A percentile compares a stretch with the other conserved stretches of the same genome.
These are phyloP conservation scores for Colletotrichum nymphaeae DNA, from an alignment of 2,329 filamentous ascomycete species.

Conservation along the genomic window DNA sequence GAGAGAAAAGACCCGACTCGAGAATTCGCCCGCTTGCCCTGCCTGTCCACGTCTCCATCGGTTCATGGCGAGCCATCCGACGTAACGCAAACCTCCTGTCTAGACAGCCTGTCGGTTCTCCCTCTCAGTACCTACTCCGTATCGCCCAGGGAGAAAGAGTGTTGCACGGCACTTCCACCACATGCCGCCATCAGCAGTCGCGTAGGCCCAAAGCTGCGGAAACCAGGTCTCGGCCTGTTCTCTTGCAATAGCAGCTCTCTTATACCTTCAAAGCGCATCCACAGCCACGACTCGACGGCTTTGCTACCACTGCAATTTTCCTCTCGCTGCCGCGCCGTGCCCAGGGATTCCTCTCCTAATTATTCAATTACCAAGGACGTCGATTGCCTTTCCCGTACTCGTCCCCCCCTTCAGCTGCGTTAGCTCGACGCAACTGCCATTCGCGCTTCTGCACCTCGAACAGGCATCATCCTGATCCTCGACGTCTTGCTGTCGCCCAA, in stretches of 20 bases:
- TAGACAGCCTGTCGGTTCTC: neutral
- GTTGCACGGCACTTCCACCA: slow-evolving; percentile 14
- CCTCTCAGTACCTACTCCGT: too few species aligned
- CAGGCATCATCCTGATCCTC: slow-evolving; percentile 24
- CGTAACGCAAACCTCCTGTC: slow-evolving; percentile 7
- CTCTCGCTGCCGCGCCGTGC: neutral
- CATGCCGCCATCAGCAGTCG: slow-evolving; percentile 21
- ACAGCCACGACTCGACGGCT: neutral
- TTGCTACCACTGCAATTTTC: neutral
- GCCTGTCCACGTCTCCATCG: neutral
- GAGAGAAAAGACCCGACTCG: neutral
- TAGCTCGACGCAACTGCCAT: slow-evolving; percentile 19
- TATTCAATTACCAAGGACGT: neutral
- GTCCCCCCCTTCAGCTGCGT: neutral
- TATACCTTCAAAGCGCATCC: slow-evolving; percentile 34
- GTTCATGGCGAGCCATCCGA: slow-evolving; percentile 6
- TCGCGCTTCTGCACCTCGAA: slow-evolving; percentile 2
- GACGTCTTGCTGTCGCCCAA: neutral
- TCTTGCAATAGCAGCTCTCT: slow-evolving; percentile 15
- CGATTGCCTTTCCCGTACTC: neutral
- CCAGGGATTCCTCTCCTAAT: neutral
- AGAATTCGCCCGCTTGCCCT: neutral
- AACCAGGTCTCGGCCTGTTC: slow-evolving; percentile 26
- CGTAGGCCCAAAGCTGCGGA: slow-evolving; percentile 10
- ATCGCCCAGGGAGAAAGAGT: neutral